Conservation (phyloP, 2,329 filamentous ascomycete genomes). For the Paracoccidioides brasiliensis region DNA sequence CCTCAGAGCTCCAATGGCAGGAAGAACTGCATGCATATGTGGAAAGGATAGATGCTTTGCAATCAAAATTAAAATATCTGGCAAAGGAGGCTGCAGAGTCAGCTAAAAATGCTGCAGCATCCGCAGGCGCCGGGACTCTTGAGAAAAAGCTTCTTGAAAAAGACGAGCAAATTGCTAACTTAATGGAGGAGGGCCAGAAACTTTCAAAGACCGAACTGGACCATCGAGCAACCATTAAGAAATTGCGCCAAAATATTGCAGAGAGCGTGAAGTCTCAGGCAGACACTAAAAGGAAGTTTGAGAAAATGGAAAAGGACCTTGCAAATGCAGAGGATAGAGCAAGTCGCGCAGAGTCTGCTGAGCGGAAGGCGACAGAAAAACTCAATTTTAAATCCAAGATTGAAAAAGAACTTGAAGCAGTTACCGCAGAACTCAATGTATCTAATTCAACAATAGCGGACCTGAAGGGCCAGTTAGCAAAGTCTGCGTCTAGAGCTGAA, state of each 20-base stretch:
- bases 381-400: slow-evolving; percentile 39
- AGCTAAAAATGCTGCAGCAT: slow-evolving; percentile 54
- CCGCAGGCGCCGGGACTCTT: slow-evolving; percentile 48
- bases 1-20: slow-evolving; percentile 49
- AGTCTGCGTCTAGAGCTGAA: slow-evolving; percentile 54
- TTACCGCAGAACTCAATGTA: slow-evolving; percentile 50
- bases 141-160: slow-evolving; percentile 79
- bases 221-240: slow-evolving; percentile 70
- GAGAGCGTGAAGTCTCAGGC: slow-evolving; percentile 41
- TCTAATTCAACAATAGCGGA: slow-evolving; percentile 54
- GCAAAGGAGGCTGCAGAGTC: slow-evolving; percentile 65
- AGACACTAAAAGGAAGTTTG: slow-evolving; percentile 42
- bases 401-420: slow-evolving; percentile 45
- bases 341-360: slow-evolving; percentile 46
- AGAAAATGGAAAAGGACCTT: slow-evolving; percentile 45
- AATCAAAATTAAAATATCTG: slow-evolving; percentile 81
- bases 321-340: slow-evolving; percentile 40
- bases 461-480: slow-evolving; percentile 55
- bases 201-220: slow-evolving; percentile 78
- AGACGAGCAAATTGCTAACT: slow-evolving; percentile 73
- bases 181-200: slow-evolving; percentile 87
- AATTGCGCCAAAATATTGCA: slow-evolving; percentile 44
- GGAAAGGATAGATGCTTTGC: slow-evolving; percentile 81
- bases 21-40: slow-evolving; percentile 74
- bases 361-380: slow-evolving; percentile 44